Evolutionary conservation across 2,329 filamentous ascomycete species (phyloP).

Genomic region (Truncatella angustata): DNA sequence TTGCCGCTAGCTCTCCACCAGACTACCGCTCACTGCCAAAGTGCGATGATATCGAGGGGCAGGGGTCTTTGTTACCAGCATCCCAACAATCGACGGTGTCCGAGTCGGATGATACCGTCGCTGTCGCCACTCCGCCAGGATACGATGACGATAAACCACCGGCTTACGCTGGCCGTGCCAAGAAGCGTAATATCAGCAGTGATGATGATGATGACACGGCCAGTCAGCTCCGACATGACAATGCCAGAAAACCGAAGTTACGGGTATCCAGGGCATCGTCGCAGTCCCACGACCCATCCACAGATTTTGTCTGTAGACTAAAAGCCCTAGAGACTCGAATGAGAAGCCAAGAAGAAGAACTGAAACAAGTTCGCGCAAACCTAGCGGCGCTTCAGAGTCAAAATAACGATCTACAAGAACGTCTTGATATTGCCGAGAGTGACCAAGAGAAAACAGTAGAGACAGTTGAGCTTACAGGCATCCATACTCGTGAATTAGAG

Average conservation of each 20-base stretch:
- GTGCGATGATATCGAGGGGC: background rate
- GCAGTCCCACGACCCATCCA: background rate
- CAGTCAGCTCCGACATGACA: background rate
- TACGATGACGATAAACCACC: background rate
- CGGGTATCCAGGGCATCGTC: background rate
- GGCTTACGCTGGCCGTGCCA: background rate
- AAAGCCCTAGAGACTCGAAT: background rate
- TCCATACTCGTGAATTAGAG: background rate
- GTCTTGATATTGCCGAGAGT: background rate
- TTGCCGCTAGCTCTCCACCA: background rate
- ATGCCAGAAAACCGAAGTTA: background rate
- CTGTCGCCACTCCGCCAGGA: background rate
- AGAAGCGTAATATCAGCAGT: background rate
- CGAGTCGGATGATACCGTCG: background rate
- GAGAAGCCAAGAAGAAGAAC: conserved; percentile 1
- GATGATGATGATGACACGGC: background rate
- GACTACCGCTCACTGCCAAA: no score
- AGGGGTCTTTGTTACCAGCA: background rate
- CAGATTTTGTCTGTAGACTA: background rate
- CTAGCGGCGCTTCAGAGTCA: background rate
- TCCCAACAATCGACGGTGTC: background rate
- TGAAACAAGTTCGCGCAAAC: background rate
- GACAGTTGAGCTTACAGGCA: no score
- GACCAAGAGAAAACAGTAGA: background rate
- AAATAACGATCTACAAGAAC: background rate